phyloP scores from a whole-genome alignment of 768 basidiomycete species.

The Galerina marginata region DNA sequence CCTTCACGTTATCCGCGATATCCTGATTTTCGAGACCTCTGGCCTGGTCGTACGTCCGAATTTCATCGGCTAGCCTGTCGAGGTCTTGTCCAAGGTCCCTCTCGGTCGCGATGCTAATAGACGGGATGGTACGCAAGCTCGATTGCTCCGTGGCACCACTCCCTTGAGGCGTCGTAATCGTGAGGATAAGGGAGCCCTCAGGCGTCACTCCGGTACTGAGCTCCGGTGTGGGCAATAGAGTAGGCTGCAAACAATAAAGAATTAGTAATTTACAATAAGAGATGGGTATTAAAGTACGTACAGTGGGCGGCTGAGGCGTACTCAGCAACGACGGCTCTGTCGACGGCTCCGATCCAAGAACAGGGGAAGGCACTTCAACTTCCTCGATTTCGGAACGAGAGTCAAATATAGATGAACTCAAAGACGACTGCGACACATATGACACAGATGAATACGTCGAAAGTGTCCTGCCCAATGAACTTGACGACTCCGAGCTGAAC shows the following conservation, averaged over 20 bases:
- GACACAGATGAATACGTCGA: constrained; percentile 43
- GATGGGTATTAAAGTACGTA: constrained; percentile 31
- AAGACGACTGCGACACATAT: constrained; percentile 49
- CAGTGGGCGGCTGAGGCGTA: constrained; percentile 40
- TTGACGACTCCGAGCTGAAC: constrained; percentile 35
- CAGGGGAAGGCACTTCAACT: constrained; percentile 11
- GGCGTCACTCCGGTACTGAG: constrained; percentile 34
- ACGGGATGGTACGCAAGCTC: constrained; percentile 36
- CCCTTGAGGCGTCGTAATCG: constrained; percentile 46
- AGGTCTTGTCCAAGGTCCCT: constrained; percentile 56
- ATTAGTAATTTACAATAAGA: background rate
- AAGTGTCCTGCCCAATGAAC: constrained; percentile 44
- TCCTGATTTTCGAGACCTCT: constrained; percentile 70
- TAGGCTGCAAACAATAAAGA: constrained; percentile 21
- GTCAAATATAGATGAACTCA: constrained; percentile 44
- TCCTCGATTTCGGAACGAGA: constrained; percentile 40
- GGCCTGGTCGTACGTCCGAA: constrained; percentile 57
- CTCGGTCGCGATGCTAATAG: constrained; percentile 51
- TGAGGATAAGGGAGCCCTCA: constrained; percentile 42
- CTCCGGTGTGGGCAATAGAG: constrained; percentile 19
- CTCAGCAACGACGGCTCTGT: constrained; percentile 66
- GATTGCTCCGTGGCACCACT: constrained; percentile 40
- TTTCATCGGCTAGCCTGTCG: constrained; percentile 57
- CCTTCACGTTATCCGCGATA: constrained; percentile 68
- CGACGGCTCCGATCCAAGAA: constrained; percentile 6